phyloP scores from a whole-genome alignment of 1,284 basidiomycete species.

The Tylopilus orsonianus region DNA sequence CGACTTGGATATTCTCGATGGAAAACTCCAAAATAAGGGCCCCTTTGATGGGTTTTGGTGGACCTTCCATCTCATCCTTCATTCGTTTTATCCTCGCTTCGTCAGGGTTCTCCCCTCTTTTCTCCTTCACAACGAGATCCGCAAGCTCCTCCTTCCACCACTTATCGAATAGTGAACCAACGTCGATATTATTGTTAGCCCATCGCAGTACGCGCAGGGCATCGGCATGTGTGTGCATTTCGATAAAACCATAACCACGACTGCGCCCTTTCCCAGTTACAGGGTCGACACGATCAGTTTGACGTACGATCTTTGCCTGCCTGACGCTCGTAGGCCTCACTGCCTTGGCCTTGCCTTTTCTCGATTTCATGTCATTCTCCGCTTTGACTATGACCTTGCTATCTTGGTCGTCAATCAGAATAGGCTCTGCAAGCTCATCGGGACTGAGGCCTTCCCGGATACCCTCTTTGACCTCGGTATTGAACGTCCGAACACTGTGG shows the following conservation, averaged over 20 bases:
- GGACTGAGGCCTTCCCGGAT: conserved; percentile 59
- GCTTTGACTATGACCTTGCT: conserved; percentile 31
- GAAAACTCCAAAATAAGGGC: conserved; percentile 89
- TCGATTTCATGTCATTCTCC: conserved; percentile 32
- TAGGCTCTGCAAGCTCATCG: conserved; percentile 66
- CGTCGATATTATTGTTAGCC: conserved; percentile 85
- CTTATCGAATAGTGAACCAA: conserved; percentile 62
- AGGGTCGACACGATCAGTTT: conserved; percentile 84
- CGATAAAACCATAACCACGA: conserved; percentile 95
- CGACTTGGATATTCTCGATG: conserved; percentile 90
- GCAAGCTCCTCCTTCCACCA: conserved; percentile 87
- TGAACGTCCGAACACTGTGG: conserved; percentile 79
- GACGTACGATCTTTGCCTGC: conserved; percentile 90
- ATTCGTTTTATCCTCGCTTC: conserved; percentile 57
- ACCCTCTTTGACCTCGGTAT: conserved; percentile 74
- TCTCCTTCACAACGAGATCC: conserved; percentile 65
- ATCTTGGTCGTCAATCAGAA: conserved; percentile 26
- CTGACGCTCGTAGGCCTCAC: conserved; percentile 65
- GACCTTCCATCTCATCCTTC: conserved; percentile 56
- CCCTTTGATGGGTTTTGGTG: conserved; percentile 49
- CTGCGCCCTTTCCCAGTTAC: conserved; percentile 84
- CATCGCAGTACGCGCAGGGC: conserved; percentile 90
- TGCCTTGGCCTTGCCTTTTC: conserved; percentile 36
- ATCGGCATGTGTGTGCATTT: conserved; percentile 85
- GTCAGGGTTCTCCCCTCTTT: conserved; percentile 41